Base-by-base conservation (phyloP, 768 basidiomycete genomes). In the Harrya chromipes region DNA sequence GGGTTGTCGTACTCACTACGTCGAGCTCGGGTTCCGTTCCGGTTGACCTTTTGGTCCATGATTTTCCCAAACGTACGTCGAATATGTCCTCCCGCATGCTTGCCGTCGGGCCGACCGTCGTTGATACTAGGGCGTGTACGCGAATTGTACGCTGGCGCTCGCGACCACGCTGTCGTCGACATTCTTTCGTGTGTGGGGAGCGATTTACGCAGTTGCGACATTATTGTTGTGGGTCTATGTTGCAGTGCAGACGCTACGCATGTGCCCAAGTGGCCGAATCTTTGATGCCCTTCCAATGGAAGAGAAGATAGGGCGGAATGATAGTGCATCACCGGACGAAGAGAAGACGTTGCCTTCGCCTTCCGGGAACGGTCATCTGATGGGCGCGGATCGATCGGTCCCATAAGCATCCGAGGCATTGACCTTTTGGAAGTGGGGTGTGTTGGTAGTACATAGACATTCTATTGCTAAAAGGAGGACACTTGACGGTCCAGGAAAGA, bases 11-110 rank as follows among this genome's bases (percentile, higher is more conserved):
- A 79, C 23, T 69, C 74, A 2, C 52, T 78, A 1, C 69, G 75
- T 14, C 70, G 68, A 38, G 61, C 63, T 0, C 67, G 59, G 1
- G 65, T 85, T 19, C 69, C 74, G 7, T 88, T 86, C 64, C 72
- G 71, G 47, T 61, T 84, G 16, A 69, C 78, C 1, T 83, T 79
- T 57, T 87, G 86, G 86, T 82, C 81, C 8, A 64, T 84, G 35
- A 80, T 87, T 53, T 87, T 87, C 60, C 85, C 86, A 5, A 86
- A 85, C 54, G 86, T 81, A 54, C 34, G 79, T 43, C 14, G 17
- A 26, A 43, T 6, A 27, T 43, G 19, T 35, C 21, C 41, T 34
- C 36, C 1, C 23, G 4, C 38, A 17, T 29, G 6, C n/a, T 9
- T 9, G 4, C 14, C 6, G 7, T 55, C 10, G 29, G 26, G 44